These are phyloP conservation scores for Turritis glabra DNA, from an alignment of 345 rosid genomes.

Conservation along the genomic window DNA sequence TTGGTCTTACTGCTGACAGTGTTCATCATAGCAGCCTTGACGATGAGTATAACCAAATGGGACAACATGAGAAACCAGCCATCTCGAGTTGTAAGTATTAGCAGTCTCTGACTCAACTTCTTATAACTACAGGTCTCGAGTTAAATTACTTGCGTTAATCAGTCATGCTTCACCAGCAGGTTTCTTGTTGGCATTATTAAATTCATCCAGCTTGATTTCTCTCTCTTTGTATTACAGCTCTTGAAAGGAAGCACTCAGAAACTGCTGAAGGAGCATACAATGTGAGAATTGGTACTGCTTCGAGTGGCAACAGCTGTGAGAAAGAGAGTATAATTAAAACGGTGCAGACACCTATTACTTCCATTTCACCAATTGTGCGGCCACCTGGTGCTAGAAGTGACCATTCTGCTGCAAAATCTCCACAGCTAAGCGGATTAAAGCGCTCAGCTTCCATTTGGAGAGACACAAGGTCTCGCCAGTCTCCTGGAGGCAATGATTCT, in stretches of 20 bases:
- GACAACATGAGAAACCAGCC: constrained; percentile 37
- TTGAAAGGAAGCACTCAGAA: constrained; percentile 32
- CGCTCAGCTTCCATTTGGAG: constrained; percentile 74
- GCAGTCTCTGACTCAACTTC: constrained; percentile 16
- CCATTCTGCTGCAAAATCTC: constrained; percentile 43
- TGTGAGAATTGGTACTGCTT: constrained; percentile 45
- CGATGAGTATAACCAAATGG: constrained; percentile 41
- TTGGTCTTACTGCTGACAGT: constrained; percentile 52
- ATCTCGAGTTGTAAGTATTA: constrained; percentile 49
- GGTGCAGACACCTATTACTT: constrained; percentile 41
- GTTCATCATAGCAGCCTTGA: constrained; percentile 40
- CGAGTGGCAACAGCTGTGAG: constrained; percentile 32
- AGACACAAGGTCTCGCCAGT: constrained; percentile 65
- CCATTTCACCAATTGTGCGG: constrained; percentile 34
- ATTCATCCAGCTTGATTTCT: constrained; percentile 1
- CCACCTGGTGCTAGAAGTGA: constrained; percentile 31
- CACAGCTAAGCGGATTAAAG: constrained; percentile 54
- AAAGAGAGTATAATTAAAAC: constrained; percentile 43
- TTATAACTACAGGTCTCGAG: background rate
- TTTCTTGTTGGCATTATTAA: constrained; percentile 10
- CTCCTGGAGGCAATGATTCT: constrained; percentile 61
- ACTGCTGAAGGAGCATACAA: constrained; percentile 30
- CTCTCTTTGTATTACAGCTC: constrained; percentile 34
- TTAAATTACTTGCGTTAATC: background rate
- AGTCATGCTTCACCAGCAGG: constrained; percentile 6